phyloP scores from a whole-genome alignment of 176 grass and related monocot genomes.

The Puya raimondii region DNA sequence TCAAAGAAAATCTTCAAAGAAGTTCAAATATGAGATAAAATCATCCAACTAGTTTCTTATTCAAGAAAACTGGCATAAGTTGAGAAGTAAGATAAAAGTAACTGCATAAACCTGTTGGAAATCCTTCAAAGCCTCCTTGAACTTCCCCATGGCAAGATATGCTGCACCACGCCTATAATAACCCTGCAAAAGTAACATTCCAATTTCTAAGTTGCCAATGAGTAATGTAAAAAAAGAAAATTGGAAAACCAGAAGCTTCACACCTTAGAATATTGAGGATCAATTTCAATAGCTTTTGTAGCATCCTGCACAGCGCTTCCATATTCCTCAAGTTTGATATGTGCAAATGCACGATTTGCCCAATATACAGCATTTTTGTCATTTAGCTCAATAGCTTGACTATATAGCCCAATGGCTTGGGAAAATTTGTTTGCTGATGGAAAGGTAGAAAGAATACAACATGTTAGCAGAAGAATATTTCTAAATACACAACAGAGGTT shows the following conservation, averaged over 20 bases:
- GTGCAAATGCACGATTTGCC: conserved; percentile 85
- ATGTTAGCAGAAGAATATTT: background rate
- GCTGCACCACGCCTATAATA: conserved; percentile 81
- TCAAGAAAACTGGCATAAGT: background rate
- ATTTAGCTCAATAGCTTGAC: conserved; percentile 74
- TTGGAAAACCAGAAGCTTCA: background rate
- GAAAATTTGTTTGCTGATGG: conserved; percentile 71
- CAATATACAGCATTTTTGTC: conserved; percentile 74
- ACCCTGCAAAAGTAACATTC: conserved; percentile 33
- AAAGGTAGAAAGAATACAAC: background rate
- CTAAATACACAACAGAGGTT: background rate
- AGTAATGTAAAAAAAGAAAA: background rate
- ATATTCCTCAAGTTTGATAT: conserved; percentile 83
- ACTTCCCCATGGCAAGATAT: conserved; percentile 93
- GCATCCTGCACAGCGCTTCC: conserved; percentile 82
- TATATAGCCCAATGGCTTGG: conserved; percentile 72
- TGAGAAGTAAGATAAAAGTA: background rate
- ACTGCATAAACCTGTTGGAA: conserved; percentile 64
- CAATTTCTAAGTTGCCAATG: background rate
- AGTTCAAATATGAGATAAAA: too few relatives aligned
- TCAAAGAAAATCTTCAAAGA: too few relatives aligned
- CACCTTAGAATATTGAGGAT: conserved; percentile 80
- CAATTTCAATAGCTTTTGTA: conserved; percentile 71
- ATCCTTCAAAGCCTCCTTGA: conserved; percentile 94
- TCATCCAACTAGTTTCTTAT: background rate